Base-by-base conservation (phyloP, 768 basidiomycete genomes). In the Mycena haematopus region DNA sequence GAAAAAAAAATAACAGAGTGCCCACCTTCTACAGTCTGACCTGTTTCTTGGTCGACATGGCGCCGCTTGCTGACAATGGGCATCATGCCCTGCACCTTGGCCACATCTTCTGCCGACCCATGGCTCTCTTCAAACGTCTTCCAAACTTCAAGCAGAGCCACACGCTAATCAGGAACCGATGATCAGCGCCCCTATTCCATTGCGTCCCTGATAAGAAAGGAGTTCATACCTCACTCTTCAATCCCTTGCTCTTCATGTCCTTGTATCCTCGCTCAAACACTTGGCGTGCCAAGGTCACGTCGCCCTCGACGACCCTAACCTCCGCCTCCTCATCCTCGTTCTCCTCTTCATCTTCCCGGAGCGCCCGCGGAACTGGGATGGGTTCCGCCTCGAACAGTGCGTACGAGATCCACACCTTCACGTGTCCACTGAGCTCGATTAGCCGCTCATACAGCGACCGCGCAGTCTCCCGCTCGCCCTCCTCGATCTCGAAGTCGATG, bases 381-480 rank as follows among this genome's bases (percentile, higher is more conserved):
- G 86, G 79, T 69, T 90, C 90, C 6, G 87, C 90, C 76, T 99
- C 96, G 69, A 98, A 97, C 68, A 91, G 82, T 0, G 96, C 96
- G 74, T 90, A 99, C 56, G 95, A 89, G 58, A 97, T 93, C 95
- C 95, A 99, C 21, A 96, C 95, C 77, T 98, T 98, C 77, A 95
- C 91, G 72, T 99, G 96, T 4, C 93, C 93, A 66, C 94, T 96
- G 52, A 91, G 80, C 33, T 85, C 77, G 51, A 97, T 82, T 21
- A 98, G 83, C 21, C 95, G 86, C 77, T 98, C 96, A 73, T 97
- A 98, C 42, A 99, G 73, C 7, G 82, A 81, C n/a, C 96, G 82
- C 1, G 92, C 90, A 17, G 86, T 83, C 60, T 92, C 92, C 42
- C 94, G 86, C 67, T 98, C 95, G 68, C 95, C 95, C 74, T 97